Evolutionary conservation across 2,329 filamentous ascomycete species (phyloP).

Genomic region (Trichoderma sp.): DNA sequence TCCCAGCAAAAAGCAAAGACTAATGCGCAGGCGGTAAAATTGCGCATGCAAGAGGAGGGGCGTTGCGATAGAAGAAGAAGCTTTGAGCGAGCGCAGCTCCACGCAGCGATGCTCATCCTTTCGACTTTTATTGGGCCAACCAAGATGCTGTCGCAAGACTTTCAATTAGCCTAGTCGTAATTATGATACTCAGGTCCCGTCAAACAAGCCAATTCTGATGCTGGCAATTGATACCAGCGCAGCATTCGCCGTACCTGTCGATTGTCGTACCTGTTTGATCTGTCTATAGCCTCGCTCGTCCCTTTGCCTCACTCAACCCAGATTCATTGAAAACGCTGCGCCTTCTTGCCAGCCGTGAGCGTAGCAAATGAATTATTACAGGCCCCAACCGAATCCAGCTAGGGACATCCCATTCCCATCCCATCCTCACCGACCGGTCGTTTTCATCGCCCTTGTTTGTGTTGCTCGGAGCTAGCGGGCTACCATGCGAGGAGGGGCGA

Average conservation of each 20-base stretch:
- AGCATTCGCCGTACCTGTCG: background rate
- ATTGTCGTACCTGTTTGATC: background rate
- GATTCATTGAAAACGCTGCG: background rate
- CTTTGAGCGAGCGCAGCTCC: slow-evolving; percentile 6
- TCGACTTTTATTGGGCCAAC: background rate
- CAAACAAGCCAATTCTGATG: background rate
- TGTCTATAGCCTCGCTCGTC: background rate
- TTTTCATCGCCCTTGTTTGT: slow-evolving; percentile 20
- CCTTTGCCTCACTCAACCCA: slow-evolving; percentile 4
- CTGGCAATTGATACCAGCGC: background rate
- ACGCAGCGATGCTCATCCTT: background rate
- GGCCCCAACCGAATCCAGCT: background rate
- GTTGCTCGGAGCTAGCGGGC: slow-evolving; percentile 30
- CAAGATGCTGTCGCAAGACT: background rate
- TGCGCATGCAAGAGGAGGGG: slow-evolving; percentile 23
- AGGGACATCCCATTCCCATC: slow-evolving; percentile 12
- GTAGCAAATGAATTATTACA: slow-evolving; percentile 20
- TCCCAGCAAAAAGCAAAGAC: slow-evolving; percentile 27
- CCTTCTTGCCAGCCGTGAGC: slow-evolving; percentile 12
- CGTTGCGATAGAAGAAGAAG: slow-evolving; percentile 26
- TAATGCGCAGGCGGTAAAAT: slow-evolving; percentile 29
- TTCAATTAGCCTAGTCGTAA: background rate
- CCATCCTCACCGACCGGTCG: slow-evolving; percentile 25
- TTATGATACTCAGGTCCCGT: background rate
- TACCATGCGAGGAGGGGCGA: slow-evolving; percentile 33